A percentile compares a stretch with the other conserved stretches of the same genome.
These are phyloP conservation scores for Chlamydomonas schloesseri DNA, from an alignment of 139 green algal species.

Conservation along the genomic window DNA sequence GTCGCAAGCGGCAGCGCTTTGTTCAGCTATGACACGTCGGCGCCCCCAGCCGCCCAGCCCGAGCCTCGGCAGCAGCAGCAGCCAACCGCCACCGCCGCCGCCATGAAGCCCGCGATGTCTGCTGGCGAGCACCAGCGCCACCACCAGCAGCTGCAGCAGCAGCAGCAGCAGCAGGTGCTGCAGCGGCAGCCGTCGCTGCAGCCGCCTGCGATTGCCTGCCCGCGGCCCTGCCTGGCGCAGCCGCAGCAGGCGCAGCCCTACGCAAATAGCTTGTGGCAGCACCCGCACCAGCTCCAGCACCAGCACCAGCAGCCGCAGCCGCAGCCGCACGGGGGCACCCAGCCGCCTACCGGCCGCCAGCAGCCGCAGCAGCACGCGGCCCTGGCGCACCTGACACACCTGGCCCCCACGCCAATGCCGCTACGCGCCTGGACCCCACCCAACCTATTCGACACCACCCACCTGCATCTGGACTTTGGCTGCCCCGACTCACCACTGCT, in stretches of 20 bases:
- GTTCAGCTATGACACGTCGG: not conserved
- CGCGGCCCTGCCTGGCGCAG: not conserved
- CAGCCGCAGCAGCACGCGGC: too few relatives aligned
- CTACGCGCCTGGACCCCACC: not conserved
- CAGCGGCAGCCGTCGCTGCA: too few relatives aligned
- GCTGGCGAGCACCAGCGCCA: too few relatives aligned
- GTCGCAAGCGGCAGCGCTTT: conserved; percentile 36
- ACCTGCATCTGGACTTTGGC: not conserved
- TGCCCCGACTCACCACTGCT: conserved; percentile 26
- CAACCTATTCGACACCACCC: conserved; percentile 9
- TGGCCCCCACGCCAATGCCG: not conserved
- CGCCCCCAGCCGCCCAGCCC: not conserved
- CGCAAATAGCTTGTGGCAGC: too few relatives aligned
- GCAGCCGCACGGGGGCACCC: too few relatives aligned
- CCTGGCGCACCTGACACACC: not conserved
- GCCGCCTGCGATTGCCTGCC: too few relatives aligned
- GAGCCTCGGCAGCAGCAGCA: not conserved
- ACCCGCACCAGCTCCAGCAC: too few relatives aligned
- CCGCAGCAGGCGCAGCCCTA: too few relatives aligned
- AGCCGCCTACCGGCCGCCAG: too few relatives aligned
- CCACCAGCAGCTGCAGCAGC: too few relatives aligned
- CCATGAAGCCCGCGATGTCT: not conserved
- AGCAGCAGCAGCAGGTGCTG: too few relatives aligned
- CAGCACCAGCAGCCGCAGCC: too few relatives aligned
- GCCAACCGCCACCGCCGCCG: not conserved